Conservation (phyloP, 2,329 filamentous ascomycete genomes). For the Alternaria sp. region DNA sequence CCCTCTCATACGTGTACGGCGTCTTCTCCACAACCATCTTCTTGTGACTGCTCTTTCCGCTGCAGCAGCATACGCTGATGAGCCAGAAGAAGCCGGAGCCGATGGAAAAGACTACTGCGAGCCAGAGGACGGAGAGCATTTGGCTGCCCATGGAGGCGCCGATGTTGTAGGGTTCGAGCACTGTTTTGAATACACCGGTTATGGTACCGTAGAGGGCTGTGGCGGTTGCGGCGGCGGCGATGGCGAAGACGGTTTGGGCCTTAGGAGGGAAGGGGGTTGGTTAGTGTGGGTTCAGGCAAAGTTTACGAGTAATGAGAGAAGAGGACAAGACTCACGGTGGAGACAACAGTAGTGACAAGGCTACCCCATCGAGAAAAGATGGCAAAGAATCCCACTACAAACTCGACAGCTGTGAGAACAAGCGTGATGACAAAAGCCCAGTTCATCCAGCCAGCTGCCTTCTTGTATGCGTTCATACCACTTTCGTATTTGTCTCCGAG, state of each 20-base stretch:
- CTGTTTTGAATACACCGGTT: conserved; percentile 70
- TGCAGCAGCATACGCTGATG: conserved; percentile 91
- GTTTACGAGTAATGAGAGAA: not conserved
- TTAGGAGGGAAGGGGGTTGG: conserved; percentile 41
- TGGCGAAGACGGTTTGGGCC: conserved; percentile 64
- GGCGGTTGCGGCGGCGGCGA: conserved; percentile 74
- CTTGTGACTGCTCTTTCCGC: conserved; percentile 64
- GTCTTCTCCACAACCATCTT: conserved; percentile 66
- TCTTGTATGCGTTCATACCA: conserved; percentile 76
- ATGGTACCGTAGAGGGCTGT: conserved; percentile 78
- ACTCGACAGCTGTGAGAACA: conserved; percentile 71
- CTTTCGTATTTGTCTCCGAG: conserved; percentile 73
- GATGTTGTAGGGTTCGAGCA: conserved; percentile 76
- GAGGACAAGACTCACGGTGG: conserved; percentile 63
- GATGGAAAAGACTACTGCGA: conserved; percentile 79
- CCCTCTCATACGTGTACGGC: conserved; percentile 67
- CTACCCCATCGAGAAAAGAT: conserved; percentile 84
- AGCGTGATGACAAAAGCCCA: conserved; percentile 80
- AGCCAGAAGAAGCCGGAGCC: conserved; percentile 88
- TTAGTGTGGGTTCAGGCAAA: conserved; percentile 18
- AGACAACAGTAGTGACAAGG: conserved; percentile 81
- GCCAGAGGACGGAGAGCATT: conserved; percentile 79
- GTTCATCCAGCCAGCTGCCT: conserved; percentile 82
- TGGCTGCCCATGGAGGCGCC: conserved; percentile 69
- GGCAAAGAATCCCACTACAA: conserved; percentile 81